These are phyloP conservation scores for Poa pratensis DNA, from an alignment of 176 grass and related monocot genomes.

Conservation along the genomic window DNA sequence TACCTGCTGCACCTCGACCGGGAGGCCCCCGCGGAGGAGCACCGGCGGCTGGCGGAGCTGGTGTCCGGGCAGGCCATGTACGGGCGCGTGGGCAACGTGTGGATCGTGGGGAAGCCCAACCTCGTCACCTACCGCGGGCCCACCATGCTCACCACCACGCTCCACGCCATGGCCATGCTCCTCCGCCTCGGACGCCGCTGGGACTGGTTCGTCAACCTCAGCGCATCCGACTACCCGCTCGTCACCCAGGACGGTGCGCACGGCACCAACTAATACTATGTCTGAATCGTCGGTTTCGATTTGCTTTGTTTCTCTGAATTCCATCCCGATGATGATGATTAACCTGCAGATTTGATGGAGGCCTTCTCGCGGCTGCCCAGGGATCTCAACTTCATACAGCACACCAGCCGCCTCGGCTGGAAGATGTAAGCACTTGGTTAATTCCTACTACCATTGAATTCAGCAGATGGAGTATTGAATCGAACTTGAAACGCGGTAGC, in stretches of 20 bases:
- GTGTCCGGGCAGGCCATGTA: conserved; percentile 62
- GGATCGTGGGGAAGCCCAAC: conserved; percentile 79
- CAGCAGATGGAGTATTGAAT: neutral
- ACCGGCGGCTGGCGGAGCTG: conserved; percentile 57
- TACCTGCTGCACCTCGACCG: conserved; percentile 94
- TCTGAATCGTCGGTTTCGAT: neutral
- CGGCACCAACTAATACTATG: too few relatives aligned
- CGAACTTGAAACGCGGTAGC: conserved; percentile 40
- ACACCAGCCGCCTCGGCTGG: conserved; percentile 93
- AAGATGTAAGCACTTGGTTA: conserved; percentile 70
- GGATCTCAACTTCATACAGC: conserved; percentile 91
- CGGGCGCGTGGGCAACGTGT: conserved; percentile 68
- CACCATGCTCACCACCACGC: conserved; percentile 95
- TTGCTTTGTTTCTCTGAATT: neutral
- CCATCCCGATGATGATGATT: neutral
- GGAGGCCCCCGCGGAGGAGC: conserved; percentile 70
- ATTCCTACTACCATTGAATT: too few relatives aligned
- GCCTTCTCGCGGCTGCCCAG: conserved; percentile 80
- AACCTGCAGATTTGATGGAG: conserved; percentile 75
- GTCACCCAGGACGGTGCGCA: conserved; percentile 82
- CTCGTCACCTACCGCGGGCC: conserved; percentile 91
- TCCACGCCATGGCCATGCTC: conserved; percentile 86
- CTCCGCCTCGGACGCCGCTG: conserved; percentile 66
- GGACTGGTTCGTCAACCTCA: conserved; percentile 99
- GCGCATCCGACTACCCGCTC: conserved; percentile 92